Conservation (phyloP, 352 stramenopile genomes). For the Pythium brachiatum region DNA sequence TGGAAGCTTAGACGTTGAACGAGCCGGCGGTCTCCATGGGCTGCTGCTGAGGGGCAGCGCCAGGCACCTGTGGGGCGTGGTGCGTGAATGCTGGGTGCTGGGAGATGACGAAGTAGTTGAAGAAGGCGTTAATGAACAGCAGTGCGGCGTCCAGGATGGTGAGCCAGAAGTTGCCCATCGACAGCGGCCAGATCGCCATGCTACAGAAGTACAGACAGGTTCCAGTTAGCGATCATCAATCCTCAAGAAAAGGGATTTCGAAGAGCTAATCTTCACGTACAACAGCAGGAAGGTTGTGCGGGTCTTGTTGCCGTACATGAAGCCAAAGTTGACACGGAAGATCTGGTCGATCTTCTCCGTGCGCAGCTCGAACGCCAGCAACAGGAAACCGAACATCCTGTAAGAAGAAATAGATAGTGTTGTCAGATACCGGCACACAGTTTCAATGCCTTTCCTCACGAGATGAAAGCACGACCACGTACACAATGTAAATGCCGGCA, state of each 20-base stretch:
- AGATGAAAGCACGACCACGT: slow-evolving; percentile 19
- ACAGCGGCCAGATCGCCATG: slow-evolving; percentile 88
- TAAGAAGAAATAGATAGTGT: neutral
- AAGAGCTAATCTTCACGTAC: slow-evolving; percentile 29
- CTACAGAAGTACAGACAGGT: slow-evolving; percentile 25
- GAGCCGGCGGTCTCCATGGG: slow-evolving; percentile 15
- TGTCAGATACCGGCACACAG: neutral
- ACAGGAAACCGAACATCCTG: slow-evolving; percentile 76
- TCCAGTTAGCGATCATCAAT: neutral
- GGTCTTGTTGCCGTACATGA: slow-evolving; percentile 90
- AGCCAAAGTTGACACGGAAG: slow-evolving; percentile 85
- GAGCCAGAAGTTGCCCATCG: slow-evolving; percentile 89
- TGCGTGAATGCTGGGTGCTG: slow-evolving; percentile 42
- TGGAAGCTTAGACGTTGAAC: slow-evolving; percentile 25
- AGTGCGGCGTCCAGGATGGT: slow-evolving; percentile 86
- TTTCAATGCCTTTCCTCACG: neutral
- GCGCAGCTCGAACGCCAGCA: slow-evolving; percentile 82
- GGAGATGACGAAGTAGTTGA: slow-evolving; percentile 91
- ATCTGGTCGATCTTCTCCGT: slow-evolving; percentile 79
- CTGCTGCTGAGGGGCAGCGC: slow-evolving; percentile 9
- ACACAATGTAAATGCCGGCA: slow-evolving; percentile 88
- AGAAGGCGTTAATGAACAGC: slow-evolving; percentile 88
- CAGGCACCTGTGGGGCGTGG: neutral
- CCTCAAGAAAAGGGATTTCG: neutral
- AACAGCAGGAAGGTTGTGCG: slow-evolving; percentile 87